A percentile compares a stretch with the other conserved stretches of the same genome.
phyloP scores from a whole-genome alignment of 768 basidiomycete species.

The Hygrocybe coccinea region DNA sequence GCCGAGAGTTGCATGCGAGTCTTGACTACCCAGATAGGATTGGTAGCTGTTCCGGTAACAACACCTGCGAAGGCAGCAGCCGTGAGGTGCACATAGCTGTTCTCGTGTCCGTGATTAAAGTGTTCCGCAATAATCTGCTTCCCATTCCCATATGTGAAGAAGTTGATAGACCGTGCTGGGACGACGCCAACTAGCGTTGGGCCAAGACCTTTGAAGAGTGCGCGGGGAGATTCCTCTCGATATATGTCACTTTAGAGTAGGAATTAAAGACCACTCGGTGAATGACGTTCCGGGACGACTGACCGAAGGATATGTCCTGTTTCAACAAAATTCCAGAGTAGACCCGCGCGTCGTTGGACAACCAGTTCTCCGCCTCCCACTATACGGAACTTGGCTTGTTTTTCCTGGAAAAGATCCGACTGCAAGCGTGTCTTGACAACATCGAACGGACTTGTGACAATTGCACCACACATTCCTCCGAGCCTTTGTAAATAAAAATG shows the following conservation, averaged over 20 bases:
- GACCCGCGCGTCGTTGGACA: constrained; percentile 42
- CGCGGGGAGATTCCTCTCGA: constrained; percentile 78
- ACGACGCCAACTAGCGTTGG: constrained; percentile 93
- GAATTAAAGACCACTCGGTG: not conserved
- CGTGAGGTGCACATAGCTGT: constrained; percentile 75
- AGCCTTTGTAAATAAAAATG: constrained; percentile 46
- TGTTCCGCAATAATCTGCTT: constrained; percentile 83
- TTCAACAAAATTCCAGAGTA: constrained; percentile 93
- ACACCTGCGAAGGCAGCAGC: constrained; percentile 87
- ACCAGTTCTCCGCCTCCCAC: constrained; percentile 35
- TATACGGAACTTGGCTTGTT: constrained; percentile 37
- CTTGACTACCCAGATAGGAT: constrained; percentile 99
- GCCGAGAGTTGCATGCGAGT: constrained; percentile 81
- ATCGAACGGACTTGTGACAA: constrained; percentile 95
- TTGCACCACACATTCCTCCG: constrained; percentile 96
- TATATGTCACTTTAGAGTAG: constrained; percentile 69
- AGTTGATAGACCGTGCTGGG: constrained; percentile 95
- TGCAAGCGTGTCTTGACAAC: constrained; percentile 97
- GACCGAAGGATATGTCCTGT: constrained; percentile 87
- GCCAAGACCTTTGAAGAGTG: constrained; percentile 91
- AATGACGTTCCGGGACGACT: constrained; percentile 17
- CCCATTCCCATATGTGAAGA: constrained; percentile 96
- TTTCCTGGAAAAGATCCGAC: constrained; percentile 69
- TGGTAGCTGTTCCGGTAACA: constrained; percentile 83
- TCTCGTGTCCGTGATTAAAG: constrained; percentile 79